Evolutionary conservation across 2,329 filamentous ascomycete species (phyloP).

Genomic region (Botrytis elliptica): DNA sequence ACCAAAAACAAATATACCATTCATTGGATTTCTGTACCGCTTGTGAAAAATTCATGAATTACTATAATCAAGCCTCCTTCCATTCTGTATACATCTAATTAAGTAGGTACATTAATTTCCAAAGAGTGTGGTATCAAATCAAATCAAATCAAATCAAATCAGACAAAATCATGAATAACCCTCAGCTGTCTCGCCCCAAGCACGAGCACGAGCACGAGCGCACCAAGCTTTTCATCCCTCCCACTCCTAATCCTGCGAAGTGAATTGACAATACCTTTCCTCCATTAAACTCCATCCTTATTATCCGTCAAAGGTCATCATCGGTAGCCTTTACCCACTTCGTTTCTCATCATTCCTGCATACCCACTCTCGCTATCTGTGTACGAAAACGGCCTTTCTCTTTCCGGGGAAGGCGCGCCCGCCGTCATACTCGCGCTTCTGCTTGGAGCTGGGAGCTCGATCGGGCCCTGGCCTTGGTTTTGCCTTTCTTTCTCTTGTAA

Average conservation of each 20-base stretch:
- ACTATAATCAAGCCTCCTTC: neutral
- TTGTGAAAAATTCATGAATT: neutral
- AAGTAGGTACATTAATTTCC: neutral
- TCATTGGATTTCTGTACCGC: neutral
- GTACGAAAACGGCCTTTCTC: slow-evolving; percentile 18
- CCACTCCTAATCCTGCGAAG: neutral
- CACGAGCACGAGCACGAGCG: neutral
- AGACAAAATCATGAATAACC: neutral
- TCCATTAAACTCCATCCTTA: neutral
- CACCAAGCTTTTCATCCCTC: neutral
- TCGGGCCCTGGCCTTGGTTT: slow-evolving; percentile 13
- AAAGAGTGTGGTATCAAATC: slow-evolving; percentile 15
- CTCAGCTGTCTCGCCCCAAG: neutral
- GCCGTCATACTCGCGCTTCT: slow-evolving; percentile 14
- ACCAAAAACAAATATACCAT: too few relatives aligned
- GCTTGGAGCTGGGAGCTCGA: slow-evolving; percentile 17
- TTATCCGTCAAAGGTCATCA: neutral
- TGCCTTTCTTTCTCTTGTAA: slow-evolving; percentile 9
- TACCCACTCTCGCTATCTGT: slow-evolving; percentile 21
- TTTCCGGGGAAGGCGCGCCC: slow-evolving; percentile 7
- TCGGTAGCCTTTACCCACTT: neutral
- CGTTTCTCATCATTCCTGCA: slow-evolving; percentile 13
- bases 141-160: neutral
- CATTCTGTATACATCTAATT: neutral
- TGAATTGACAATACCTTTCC: neutral